Evolutionary conservation across 1,284 basidiomycete species (phyloP).

Genomic region (Tilletiaria anomala): DNA sequence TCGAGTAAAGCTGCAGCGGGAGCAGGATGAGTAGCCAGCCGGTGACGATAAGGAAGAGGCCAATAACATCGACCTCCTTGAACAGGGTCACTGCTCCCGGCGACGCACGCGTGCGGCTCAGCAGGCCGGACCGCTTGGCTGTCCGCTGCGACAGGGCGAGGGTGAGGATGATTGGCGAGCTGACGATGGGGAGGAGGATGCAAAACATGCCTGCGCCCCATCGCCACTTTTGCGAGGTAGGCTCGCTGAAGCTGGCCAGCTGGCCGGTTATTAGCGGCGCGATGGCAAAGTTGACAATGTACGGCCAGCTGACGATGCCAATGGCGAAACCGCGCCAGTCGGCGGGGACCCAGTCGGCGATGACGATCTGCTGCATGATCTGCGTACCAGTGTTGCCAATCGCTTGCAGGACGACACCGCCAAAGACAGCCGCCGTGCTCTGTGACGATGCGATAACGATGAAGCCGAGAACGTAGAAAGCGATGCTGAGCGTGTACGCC

Average conservation of each 20-base stretch:
- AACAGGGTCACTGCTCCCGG: constrained; percentile 4
- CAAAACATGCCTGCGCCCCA: constrained; percentile 36
- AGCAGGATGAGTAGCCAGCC: constrained; percentile 33
- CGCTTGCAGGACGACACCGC: constrained; percentile 29
- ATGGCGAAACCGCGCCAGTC: constrained; percentile 28
- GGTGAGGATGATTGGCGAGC: constrained; percentile 20
- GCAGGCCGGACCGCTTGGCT: constrained; percentile 17
- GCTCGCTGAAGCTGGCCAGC: not conserved
- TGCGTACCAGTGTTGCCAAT: constrained; percentile 34
- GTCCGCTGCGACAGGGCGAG: constrained; percentile 23
- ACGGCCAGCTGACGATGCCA: constrained; percentile 29
- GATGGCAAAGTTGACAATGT: constrained; percentile 31
- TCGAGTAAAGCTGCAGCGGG: constrained; percentile 20
- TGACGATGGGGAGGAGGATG: constrained; percentile 33
- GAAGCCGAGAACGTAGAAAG: constrained; percentile 32
- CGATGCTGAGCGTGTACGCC: constrained; percentile 20
- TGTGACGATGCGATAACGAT: constrained; percentile 28
- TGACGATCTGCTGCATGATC: constrained; percentile 36
- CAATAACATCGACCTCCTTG: constrained; percentile 23
- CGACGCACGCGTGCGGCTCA: constrained; percentile 16
- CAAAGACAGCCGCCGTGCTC: constrained; percentile 12
- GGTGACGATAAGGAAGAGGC: constrained; percentile 28
- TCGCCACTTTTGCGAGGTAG: constrained; percentile 13
- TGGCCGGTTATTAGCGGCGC: constrained; percentile 8
- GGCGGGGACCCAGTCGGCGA: constrained; percentile 33